Base-by-base conservation (phyloP, 2,329 filamentous ascomycete species). In the Pyricularia sp. region DNA sequence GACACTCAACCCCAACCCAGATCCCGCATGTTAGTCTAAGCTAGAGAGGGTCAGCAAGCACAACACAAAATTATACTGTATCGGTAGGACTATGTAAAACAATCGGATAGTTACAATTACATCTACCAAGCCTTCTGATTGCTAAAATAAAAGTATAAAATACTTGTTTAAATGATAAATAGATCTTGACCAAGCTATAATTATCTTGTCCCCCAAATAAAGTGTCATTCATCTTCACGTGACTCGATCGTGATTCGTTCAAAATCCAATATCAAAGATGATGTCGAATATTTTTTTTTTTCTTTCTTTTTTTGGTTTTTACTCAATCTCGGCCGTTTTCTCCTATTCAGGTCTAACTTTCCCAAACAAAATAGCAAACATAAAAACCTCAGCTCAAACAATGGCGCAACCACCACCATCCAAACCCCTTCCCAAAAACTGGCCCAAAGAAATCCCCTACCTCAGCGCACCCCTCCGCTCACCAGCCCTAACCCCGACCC, bases 361-460 rank as follows among this genome's bases (percentile, higher is more conserved):
- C 17, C 7, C 3, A n/a, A 11, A 2, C 2, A n/a, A 42, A 42
- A 50, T 4, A 50, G 11, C 31, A 42, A 42, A 42, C 2, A 42
- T 42, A 11, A 42, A 42, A 42, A 33, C 10, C 20, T 17, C 36
- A 42, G 9, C 42, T 17, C 5, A 20, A 17, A n/a, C 9, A 50
- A 50, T 50, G 42, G 42, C 42, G 17, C 42, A 50, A 50, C 42
- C 42, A 50, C 42, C 42, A 2, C 17, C 20, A 20, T 6, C 42
- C 42, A 50, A 50, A n/a, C 42, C 42, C n/a, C 65, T 72, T 28
- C 86, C 86, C 2, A 84, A 82, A 71, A 88, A 88, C 76, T 90
- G 88, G 88, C 86, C 87, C 0, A 55, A 78, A 4, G 68, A 78
- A 11, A 72, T 88, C 2, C 79, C 81, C 2, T 90, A 89, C 73